Conservation (phyloP, 441 rosid genomes). For the Biscutella laevigata region DNA sequence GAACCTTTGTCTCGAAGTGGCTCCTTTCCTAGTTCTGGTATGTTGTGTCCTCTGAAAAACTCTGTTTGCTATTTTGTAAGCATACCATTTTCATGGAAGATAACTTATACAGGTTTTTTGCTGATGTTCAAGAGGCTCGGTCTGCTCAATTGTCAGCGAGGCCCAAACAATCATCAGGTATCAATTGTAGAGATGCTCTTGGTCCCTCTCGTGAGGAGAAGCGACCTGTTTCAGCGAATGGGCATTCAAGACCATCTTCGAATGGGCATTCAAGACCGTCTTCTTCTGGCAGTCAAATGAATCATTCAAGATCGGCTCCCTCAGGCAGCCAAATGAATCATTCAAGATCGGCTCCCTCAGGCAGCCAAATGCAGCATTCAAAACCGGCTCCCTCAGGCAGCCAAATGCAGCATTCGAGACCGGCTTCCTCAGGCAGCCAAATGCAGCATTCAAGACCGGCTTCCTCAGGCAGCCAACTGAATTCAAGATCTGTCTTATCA, state of each 20-base stretch:
- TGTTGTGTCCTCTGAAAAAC: slow-evolving; percentile 22
- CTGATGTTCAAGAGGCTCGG: slow-evolving; percentile 73
- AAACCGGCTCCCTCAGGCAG: too few relatives aligned
- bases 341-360: not conserved
- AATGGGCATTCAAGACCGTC: slow-evolving; percentile 23
- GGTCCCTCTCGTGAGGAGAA: slow-evolving; percentile 18
- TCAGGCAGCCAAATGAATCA: slow-evolving; percentile 30
- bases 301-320: slow-evolving; percentile 13
- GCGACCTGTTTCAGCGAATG: slow-evolving; percentile 19
- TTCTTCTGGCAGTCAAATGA: slow-evolving; percentile 7
- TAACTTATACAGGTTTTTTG: slow-evolving; percentile 60
- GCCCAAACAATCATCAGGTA: slow-evolving; percentile 42
- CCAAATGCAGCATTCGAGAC: too few relatives aligned
- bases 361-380: slow-evolving; percentile 3
- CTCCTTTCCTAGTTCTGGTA: slow-evolving; percentile 49
- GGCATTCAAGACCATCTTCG: too few relatives aligned
- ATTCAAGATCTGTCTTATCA: too few relatives aligned
- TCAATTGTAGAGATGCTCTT: slow-evolving; percentile 34
- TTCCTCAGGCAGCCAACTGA: slow-evolving; percentile 16
- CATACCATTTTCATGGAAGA: slow-evolving; percentile 46
- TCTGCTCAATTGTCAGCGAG: slow-evolving; percentile 40
- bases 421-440: slow-evolving; percentile 8
- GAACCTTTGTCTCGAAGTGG: slow-evolving; percentile 35
- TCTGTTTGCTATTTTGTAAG: slow-evolving; percentile 21
- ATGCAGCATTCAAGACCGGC: slow-evolving; percentile 29